Base-by-base conservation (phyloP, 257 asterid genomes). In the Anisodus tanguticus region DNA sequence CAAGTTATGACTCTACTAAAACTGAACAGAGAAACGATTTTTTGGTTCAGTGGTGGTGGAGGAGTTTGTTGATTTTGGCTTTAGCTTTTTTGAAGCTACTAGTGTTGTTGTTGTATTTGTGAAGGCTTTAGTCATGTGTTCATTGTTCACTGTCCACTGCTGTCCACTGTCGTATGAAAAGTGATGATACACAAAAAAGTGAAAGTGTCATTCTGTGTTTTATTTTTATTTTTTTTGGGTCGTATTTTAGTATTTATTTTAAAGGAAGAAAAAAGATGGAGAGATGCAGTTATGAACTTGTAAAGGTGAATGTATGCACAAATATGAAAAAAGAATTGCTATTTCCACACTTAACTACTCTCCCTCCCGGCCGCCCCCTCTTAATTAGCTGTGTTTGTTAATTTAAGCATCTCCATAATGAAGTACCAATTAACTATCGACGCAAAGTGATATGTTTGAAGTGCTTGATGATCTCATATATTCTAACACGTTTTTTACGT, bases 101-200 rank as follows among this genome's bases (percentile, higher is more conserved):
- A 59, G n/a, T 83, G 12, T 85, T 77, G 69, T 69, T 82, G 60
- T 86, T 81, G 86, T 88, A 87, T 81, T 49, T 85, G 83, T 74
- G 88, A 37, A 86, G 82, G 86, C 90, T 89, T 91, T 89, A 87
- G 88, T 88, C 93, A 89, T 89, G 91, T 85, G 89, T 84, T 68
- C 41, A 69, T 54, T 69, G 9, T 83, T 31, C 35, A 31, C 35
- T 31, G 35, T 31, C 2, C 41, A 69, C 78, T 69, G n/a, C 35
- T 31, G 35, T 31, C 2, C 41, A 69, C 78, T 69, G n/a, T 83
- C 81, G 26, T 77, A 77, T 22, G 64, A 77, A 77, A 13, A 53
- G 64, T 53, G 64, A 4, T 53, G 81, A 53, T 51, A 76, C 17
- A 74, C 39, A 62, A 15, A 26, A 76, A 76, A 76, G 81, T 53